Evolutionary conservation across 2,329 filamentous ascomycete species (phyloP).

Genomic region (Pestalotiopsis sp.): DNA sequence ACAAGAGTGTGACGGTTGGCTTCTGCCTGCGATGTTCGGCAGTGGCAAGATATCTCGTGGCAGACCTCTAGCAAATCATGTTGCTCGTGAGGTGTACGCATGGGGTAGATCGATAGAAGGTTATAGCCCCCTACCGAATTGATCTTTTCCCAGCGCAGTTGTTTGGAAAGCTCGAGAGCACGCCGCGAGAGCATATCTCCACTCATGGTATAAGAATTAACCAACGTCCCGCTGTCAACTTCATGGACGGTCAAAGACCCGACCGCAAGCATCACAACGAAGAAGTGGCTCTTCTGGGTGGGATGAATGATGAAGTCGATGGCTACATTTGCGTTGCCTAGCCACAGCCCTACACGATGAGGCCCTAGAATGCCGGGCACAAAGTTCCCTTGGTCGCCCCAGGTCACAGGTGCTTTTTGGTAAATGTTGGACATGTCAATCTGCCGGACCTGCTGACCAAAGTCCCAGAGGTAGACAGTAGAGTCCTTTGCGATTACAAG

Average conservation of each 20-base stretch:
- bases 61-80: neutral
- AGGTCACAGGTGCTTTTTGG: slow-evolving; percentile 5
- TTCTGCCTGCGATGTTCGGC: neutral
- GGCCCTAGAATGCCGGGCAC: neutral
- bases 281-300: slow-evolving; percentile 22
- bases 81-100: neutral
- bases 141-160: slow-evolving; percentile 32
- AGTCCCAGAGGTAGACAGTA: slow-evolving; percentile 29
- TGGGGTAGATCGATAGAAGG: slow-evolving; percentile 23
- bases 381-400: slow-evolving; percentile 3
- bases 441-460: slow-evolving; percentile 21
- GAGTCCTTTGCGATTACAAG: slow-evolving; percentile 27
- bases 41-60: neutral
- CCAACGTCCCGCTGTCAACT: slow-evolving; percentile 22
- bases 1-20: slow-evolving; percentile 17
- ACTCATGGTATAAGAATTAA: slow-evolving; percentile 22
- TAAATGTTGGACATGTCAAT: slow-evolving; percentile 20
- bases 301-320: slow-evolving; percentile 34
- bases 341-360: slow-evolving; percentile 22
- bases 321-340: slow-evolving; percentile 20
- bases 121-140: slow-evolving; percentile 32
- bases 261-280: slow-evolving; percentile 26
- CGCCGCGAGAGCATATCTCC: slow-evolving; percentile 16
- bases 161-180: slow-evolving; percentile 13
- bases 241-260: slow-evolving; percentile 27